Conservation (phyloP, 208 protist species). For the Novymonas esmeraldas region DNA sequence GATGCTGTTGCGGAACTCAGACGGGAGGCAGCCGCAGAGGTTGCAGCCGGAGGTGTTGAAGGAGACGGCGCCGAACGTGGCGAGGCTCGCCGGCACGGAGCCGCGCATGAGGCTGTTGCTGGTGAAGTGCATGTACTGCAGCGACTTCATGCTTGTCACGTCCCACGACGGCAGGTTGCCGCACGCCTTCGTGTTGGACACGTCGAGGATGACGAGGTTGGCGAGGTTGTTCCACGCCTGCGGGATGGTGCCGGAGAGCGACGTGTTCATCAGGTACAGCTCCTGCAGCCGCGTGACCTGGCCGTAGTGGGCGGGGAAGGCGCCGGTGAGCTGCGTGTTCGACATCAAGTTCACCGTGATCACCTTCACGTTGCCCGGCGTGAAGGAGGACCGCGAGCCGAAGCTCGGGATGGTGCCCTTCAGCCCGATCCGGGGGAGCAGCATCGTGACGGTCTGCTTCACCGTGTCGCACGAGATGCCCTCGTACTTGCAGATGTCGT, state of each 20-base stretch:
- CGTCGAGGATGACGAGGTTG: slow-evolving; percentile 25
- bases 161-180: slow-evolving; percentile 39
- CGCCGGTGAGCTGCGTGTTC: slow-evolving; percentile 25
- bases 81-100: slow-evolving; percentile 29
- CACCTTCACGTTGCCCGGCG: slow-evolving; percentile 26
- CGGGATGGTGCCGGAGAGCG: slow-evolving; percentile 37
- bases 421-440: slow-evolving; percentile 27
- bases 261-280: slow-evolving; percentile 33
- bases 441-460: slow-evolving; percentile 27
- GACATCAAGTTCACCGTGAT: slow-evolving; percentile 33
- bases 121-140: slow-evolving; percentile 28
- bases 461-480: slow-evolving; percentile 41
- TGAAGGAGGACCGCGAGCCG: slow-evolving; percentile 18
- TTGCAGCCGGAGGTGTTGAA: slow-evolving; percentile 25
- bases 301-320: slow-evolving; percentile 36
- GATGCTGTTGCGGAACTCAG: slow-evolving; percentile 11
- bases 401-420: slow-evolving; percentile 31
- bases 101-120: slow-evolving; percentile 32
- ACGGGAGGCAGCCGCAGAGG: slow-evolving; percentile 41
- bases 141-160: slow-evolving; percentile 16
- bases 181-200: slow-evolving; percentile 45
- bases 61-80: slow-evolving; percentile 23
- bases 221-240: slow-evolving; percentile 37
- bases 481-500: slow-evolving; percentile 45
- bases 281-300: slow-evolving; percentile 27